Percentiles rank a stretch among this genome's conserved stretches.
Conservation (phyloP, 345 rosid species). For the Aquilaria yunnanensis region DNA sequence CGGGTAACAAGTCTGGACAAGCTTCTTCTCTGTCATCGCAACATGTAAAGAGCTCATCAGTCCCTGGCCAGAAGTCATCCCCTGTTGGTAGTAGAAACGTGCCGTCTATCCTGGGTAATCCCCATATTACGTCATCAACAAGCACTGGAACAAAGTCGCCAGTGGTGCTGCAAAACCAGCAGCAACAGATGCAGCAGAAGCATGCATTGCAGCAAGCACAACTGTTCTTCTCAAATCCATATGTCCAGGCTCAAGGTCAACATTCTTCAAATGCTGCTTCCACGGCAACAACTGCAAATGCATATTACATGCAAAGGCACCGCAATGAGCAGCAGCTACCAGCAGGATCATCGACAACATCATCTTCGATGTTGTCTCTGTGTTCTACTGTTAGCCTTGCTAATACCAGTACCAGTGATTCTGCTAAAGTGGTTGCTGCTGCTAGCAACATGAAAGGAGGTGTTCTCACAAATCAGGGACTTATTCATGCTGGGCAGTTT, state of each 20-base stretch:
- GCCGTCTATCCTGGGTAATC: slow-evolving; percentile 66
- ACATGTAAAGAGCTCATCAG: slow-evolving; percentile 56
- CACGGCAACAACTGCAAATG: slow-evolving; percentile 30
- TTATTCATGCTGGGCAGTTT: slow-evolving; percentile 39
- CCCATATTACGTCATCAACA: slow-evolving; percentile 37
- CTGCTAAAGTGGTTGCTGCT: slow-evolving; percentile 60
- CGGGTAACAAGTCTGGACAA: slow-evolving; percentile 65
- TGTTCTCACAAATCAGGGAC: slow-evolving; percentile 37
- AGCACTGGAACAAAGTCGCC: slow-evolving; percentile 55
- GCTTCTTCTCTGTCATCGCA: slow-evolving; percentile 55
- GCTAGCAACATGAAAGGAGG: slow-evolving; percentile 68
- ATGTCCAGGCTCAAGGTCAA: slow-evolving; percentile 46
- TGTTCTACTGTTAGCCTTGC: slow-evolving; percentile 44
- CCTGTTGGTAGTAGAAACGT: slow-evolving; percentile 53
- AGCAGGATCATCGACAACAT: slow-evolving; percentile 32
- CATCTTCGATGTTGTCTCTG: slow-evolving; percentile 48
- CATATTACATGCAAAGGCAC: slow-evolving; percentile 65
- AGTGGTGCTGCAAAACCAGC: slow-evolving; percentile 40
- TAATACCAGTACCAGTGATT: slow-evolving; percentile 46
- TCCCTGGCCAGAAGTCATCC: slow-evolving; percentile 48
- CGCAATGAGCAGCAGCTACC: slow-evolving; percentile 40
- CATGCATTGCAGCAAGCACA: slow-evolving; percentile 56
- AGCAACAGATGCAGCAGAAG: slow-evolving; percentile 46
- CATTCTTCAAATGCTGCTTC: slow-evolving; percentile 34
- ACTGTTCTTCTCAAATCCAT: slow-evolving; percentile 46